phyloP scores from a whole-genome alignment of 306 rosid genomes.

The Oemleria cerasiformis region DNA sequence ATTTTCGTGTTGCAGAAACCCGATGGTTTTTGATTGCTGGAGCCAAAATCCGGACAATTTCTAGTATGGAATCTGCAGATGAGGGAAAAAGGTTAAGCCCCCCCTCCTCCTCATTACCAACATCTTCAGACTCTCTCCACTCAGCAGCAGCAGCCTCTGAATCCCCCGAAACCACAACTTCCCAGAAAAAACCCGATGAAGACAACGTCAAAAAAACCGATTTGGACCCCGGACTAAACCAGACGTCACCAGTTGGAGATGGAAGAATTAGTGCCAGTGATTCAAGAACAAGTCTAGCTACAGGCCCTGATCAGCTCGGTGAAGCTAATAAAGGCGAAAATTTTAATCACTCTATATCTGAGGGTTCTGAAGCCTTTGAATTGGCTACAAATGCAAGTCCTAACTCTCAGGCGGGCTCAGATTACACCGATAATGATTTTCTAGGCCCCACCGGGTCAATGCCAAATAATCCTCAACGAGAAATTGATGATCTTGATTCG shows the following conservation, averaged over 20 bases:
- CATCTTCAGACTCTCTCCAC: constrained; percentile 21
- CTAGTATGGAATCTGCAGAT: constrained; percentile 31
- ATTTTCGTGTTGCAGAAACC: background rate
- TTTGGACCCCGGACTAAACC: background rate
- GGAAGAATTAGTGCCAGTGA: constrained; percentile 7
- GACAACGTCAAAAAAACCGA: background rate
- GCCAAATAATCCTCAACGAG: constrained; percentile 4
- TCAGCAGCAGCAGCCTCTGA: background rate
- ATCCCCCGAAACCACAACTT: background rate
- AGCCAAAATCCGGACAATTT: constrained; percentile 19
- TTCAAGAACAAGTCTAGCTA: constrained; percentile 1
- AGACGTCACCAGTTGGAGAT: background rate
- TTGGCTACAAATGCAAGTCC: constrained; percentile 7
- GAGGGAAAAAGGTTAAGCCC: constrained; percentile 11
- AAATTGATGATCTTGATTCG: constrained; percentile 16
- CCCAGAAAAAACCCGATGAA: background rate
- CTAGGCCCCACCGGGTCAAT: constrained; percentile 26
- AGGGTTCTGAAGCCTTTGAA: constrained; percentile 2
- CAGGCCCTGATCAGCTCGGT: constrained; percentile 1
- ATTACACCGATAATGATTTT: constrained; percentile 25
- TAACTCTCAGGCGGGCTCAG: background rate
- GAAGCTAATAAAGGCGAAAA: constrained; percentile 1
- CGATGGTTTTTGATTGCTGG: constrained; percentile 17
- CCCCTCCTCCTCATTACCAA: constrained; percentile 2
- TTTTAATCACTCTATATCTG: constrained; percentile 8